These are phyloP conservation scores for Pyrenophora seminiperda DNA, from an alignment of 2,329 filamentous ascomycete species.

Conservation along the genomic window DNA sequence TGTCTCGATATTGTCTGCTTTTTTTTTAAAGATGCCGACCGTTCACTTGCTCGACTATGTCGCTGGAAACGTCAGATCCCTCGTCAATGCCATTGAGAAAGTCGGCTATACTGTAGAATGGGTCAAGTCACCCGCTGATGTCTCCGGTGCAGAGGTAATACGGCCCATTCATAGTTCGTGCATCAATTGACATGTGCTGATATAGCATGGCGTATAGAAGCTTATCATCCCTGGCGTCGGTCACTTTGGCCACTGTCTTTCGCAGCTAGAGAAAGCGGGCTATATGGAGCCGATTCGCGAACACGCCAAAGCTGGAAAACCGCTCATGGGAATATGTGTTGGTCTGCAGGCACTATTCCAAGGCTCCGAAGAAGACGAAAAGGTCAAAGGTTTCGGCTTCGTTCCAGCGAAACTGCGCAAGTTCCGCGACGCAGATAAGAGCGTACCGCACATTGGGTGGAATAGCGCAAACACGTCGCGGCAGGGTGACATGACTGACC, in stretches of 20 bases:
- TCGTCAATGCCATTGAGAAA: constrained; percentile 97
- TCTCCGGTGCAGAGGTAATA: constrained; percentile 79
- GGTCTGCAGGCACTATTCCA: constrained; percentile 89
- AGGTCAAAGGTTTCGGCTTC: constrained; percentile 74
- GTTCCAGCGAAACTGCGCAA: constrained; percentile 73
- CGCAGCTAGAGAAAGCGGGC: constrained; percentile 78
- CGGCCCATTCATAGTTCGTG: constrained; percentile 4
- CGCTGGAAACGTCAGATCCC: constrained; percentile 91
- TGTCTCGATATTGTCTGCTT: neutral
- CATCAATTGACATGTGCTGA: constrained; percentile 45
- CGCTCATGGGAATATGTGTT: constrained; percentile 97
- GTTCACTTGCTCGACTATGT: constrained; percentile 88
- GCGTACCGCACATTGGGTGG: constrained; percentile 99
- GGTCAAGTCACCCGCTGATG: constrained; percentile 83
- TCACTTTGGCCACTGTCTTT: constrained; percentile 95
- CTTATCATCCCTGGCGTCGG: constrained; percentile 95
- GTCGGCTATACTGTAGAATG: constrained; percentile 91
- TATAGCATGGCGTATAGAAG: constrained; percentile 62
- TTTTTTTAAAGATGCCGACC: constrained; percentile 65
- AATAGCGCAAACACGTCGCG: constrained; percentile 77
- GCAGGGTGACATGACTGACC: constrained; percentile 48
- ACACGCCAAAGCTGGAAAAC: constrained; percentile 89
- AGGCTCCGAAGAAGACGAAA: constrained; percentile 77
- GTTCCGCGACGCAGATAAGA: constrained; percentile 78
- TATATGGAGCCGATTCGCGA: constrained; percentile 81